Conservation (phyloP, 2,329 filamentous ascomycete genomes). For the Microcyclospora tardicrescens region DNA sequence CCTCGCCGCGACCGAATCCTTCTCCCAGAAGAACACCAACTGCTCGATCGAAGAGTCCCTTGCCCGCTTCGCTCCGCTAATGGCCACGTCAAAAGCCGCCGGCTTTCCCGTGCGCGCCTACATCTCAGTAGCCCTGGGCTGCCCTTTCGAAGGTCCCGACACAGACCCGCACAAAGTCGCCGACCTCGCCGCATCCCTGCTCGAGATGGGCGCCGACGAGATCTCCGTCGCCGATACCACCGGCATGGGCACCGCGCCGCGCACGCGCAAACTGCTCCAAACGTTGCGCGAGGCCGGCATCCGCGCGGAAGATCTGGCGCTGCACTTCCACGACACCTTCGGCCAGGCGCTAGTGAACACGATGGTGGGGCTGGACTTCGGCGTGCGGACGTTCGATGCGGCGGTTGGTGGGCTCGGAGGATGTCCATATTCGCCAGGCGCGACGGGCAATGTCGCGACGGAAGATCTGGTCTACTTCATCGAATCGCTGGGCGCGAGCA, state of each 20-base stretch:
- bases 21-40: conserved; percentile 72
- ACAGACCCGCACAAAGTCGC: conserved; percentile 48
- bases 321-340: conserved; percentile 85
- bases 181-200: conserved; percentile 48
- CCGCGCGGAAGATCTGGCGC: conserved; percentile 55
- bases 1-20: conserved; percentile 67
- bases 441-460: conserved; percentile 74
- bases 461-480: conserved; percentile 71
- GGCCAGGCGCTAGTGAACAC: conserved; percentile 76
- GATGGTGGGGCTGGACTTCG: conserved; percentile 62
- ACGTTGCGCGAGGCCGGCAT: conserved; percentile 56
- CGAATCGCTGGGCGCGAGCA: conserved; percentile 60
- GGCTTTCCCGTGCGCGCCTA: conserved; percentile 63
- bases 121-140: conserved; percentile 69
- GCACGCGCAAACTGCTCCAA: conserved; percentile 51
- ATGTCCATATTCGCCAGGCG: conserved; percentile 73
- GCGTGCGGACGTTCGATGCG: conserved; percentile 65
- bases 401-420: conserved; percentile 72
- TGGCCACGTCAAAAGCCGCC: conserved; percentile 50
- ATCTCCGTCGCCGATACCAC: conserved; percentile 84
- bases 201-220: conserved; percentile 83
- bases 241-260: conserved; percentile 72
- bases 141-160: conserved; percentile 58
- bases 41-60: conserved; percentile 65
- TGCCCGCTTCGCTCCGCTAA: conserved; percentile 55